Conservation (phyloP, 2,329 filamentous ascomycete genomes). For the Xylogone sp. region DNA sequence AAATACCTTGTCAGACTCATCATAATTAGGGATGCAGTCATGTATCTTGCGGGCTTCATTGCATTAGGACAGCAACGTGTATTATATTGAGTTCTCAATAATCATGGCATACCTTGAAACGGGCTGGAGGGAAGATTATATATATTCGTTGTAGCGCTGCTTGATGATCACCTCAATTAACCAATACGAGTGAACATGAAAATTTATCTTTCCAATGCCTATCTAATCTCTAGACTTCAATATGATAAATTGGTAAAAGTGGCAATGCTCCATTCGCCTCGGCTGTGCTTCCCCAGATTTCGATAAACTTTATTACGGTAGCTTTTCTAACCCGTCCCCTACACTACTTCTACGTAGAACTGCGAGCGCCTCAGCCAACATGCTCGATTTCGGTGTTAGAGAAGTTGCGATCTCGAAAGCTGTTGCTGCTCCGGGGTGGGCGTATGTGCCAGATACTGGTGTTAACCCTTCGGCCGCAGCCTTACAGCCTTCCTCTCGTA, state of each 20-base stretch:
- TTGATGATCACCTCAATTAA: background rate
- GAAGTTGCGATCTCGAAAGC: slow-evolving; percentile 71
- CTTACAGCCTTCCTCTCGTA: slow-evolving; percentile 55
- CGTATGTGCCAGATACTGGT: slow-evolving; percentile 77
- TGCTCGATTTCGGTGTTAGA: slow-evolving; percentile 74
- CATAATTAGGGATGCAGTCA: background rate
- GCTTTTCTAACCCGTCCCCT: background rate
- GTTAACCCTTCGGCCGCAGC: slow-evolving; percentile 52
- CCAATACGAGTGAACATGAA: background rate
- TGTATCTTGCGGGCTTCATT: background rate
- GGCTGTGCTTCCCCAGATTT: slow-evolving; percentile 1
- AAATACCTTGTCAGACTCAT: background rate
- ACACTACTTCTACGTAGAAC: background rate
- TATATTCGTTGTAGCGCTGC: background rate
- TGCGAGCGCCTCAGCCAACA: slow-evolving; percentile 24
- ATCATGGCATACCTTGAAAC: background rate
- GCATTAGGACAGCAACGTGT: background rate
- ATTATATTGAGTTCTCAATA: background rate
- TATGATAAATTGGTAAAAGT: background rate
- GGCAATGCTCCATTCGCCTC: background rate
- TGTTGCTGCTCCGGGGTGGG: slow-evolving; percentile 79
- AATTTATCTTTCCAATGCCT: too few species aligned
- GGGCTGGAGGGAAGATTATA: background rate
- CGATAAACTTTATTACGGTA: background rate
- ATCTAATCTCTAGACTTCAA: too few species aligned